A percentile compares a stretch with the other conserved stretches of the same genome.
Conservation (phyloP, 164 flowering plant genomes). For the Vitis vinifera region DNA sequence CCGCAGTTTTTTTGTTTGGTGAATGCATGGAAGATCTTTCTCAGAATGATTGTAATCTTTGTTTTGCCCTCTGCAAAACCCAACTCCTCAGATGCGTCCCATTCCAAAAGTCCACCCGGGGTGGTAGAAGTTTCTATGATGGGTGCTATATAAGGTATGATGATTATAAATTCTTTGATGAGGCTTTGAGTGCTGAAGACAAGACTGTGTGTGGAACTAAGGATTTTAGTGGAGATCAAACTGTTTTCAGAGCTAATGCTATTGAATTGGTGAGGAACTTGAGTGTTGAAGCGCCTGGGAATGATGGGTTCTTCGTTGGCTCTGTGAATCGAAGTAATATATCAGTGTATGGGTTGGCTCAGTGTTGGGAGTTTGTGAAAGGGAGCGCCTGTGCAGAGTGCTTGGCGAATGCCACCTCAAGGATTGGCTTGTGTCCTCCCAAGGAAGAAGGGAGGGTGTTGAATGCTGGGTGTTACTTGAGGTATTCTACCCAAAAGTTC, state of each 20-base stretch:
- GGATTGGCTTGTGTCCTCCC: conserved; percentile 40
- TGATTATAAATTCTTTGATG: conserved; percentile 49
- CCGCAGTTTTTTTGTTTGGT: conserved; percentile 58
- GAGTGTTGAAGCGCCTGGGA: conserved; percentile 45
- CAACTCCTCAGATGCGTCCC: conserved; percentile 63
- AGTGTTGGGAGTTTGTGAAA: conserved; percentile 65
- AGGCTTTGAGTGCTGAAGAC: conserved; percentile 33
- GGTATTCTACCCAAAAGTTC: conserved; percentile 57
- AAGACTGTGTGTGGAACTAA: conserved; percentile 40
- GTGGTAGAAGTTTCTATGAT: conserved; percentile 59
- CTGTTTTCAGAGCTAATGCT: conserved; percentile 28
- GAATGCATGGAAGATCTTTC: conserved; percentile 74
- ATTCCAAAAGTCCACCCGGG: conserved; percentile 45
- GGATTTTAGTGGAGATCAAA: conserved; percentile 22
- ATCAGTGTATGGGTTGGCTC: conserved; percentile 71
- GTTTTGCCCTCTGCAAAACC: conserved; percentile 63
- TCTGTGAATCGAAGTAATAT: conserved; percentile 34
- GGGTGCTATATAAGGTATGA: conserved; percentile 85
- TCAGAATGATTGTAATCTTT: conserved; percentile 54
- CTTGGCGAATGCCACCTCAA: conserved; percentile 39
- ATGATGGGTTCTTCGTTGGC: conserved; percentile 54
- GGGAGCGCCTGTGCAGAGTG: conserved; percentile 44
- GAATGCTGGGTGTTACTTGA: conserved; percentile 74
- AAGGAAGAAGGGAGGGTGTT: conserved; percentile 63
- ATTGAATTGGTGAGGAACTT: conserved; percentile 42